Conservation (phyloP, 2,329 filamentous ascomycete genomes). For the Fusarium sulawesiense region DNA sequence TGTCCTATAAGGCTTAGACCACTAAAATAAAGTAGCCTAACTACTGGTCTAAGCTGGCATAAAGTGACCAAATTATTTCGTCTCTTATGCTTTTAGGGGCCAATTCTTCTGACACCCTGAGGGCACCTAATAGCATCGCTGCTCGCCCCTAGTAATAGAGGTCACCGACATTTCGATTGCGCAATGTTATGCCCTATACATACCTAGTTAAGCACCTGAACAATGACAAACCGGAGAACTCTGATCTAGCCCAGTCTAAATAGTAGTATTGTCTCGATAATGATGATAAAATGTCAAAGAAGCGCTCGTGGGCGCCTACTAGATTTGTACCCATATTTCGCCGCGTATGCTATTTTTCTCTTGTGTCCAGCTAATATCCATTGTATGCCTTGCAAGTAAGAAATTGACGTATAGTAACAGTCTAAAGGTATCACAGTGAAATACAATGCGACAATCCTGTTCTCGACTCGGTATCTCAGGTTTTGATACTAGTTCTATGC, state of each 20-base stretch:
- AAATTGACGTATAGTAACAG: slow-evolving; percentile 43
- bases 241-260: slow-evolving; percentile 24
- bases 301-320: slow-evolving; percentile 14
- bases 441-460: slow-evolving; percentile 32
- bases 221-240: not conserved
- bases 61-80: too few relatives aligned
- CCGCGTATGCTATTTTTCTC: slow-evolving; percentile 21
- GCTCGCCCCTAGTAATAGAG: not conserved
- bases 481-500: slow-evolving; percentile 43
- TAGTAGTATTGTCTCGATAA: slow-evolving; percentile 25
- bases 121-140: not conserved
- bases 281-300: slow-evolving; percentile 22
- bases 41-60: too few relatives aligned
- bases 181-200: not conserved
- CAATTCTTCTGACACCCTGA: too few relatives aligned
- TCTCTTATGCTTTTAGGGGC: too few relatives aligned
- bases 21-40: too few relatives aligned
- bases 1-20: too few relatives aligned
- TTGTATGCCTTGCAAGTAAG: slow-evolving; percentile 30
- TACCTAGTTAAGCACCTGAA: not conserved
- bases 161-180: slow-evolving; percentile 7
- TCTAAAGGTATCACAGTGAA: slow-evolving; percentile 49
- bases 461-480: slow-evolving; percentile 25
- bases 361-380: slow-evolving; percentile 19
- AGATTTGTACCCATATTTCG: slow-evolving; percentile 21